These are phyloP conservation scores for Zymoseptoria brevis DNA, from an alignment of 2,329 filamentous ascomycete species.

Conservation along the genomic window DNA sequence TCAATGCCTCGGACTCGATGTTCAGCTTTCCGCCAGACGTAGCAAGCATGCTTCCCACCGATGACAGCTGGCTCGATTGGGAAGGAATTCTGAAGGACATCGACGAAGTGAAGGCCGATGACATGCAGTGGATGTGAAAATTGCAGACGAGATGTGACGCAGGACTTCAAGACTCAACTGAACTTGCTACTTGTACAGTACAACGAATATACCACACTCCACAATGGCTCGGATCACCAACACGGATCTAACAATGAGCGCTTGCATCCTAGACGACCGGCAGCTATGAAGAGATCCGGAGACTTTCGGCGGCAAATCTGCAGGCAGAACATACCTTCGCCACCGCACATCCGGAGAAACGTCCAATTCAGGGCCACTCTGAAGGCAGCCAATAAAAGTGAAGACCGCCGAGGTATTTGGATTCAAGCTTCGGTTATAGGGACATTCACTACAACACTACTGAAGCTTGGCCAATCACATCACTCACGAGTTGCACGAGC, in stretches of 20 bases:
- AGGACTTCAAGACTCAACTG: background rate
- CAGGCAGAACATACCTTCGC: background rate
- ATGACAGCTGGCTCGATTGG: conserved; percentile 30
- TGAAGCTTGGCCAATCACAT: background rate
- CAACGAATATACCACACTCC: background rate
- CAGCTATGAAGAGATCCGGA: background rate
- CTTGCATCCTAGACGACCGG: background rate
- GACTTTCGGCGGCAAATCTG: background rate
- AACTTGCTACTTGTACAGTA: background rate
- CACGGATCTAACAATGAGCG: background rate
- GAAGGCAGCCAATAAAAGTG: background rate
- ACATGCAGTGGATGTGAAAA: conserved; percentile 46
- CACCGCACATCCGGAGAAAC: background rate
- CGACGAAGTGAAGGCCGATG: conserved; percentile 42
- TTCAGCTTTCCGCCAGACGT: conserved; percentile 17
- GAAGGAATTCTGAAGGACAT: conserved; percentile 29
- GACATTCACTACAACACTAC: background rate
- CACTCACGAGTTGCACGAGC: background rate
- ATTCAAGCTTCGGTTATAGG: background rate
- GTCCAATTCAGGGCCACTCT: background rate
- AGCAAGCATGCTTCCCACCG: conserved; percentile 14
- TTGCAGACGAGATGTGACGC: background rate
- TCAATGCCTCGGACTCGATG: conserved; percentile 3
- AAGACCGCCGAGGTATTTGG: background rate
- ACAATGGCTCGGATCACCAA: background rate